Base-by-base conservation (phyloP, 2,329 filamentous ascomycete species). In the Diplodia intermedia region DNA sequence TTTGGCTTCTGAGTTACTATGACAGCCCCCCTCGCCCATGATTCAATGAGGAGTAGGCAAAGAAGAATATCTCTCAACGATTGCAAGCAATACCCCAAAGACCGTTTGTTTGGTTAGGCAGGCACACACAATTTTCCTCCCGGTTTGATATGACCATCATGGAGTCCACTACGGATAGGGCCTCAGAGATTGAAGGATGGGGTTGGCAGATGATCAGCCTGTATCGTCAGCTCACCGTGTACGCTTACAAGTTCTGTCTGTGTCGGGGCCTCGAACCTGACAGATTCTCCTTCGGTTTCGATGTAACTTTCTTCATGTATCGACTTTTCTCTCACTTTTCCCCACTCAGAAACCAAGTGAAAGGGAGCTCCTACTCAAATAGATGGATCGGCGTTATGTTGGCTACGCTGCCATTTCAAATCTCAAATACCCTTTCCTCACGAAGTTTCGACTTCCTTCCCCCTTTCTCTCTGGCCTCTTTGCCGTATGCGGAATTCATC, bases 31-130 rank as follows among this genome's bases (percentile, higher is more conserved):
- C 60, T 62, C 57, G 18, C 33, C 43, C 57, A 62, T 62, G 43
- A 52, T 52, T 23, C 29, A 60, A 62, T 23, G 57, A 50, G 40
- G 43, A 62, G 57, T 31, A 62, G 43, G 57, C 57, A 38, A 52
- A 62, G 43, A 62, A 62, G 57, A 52, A 36, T 62, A 62, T 62
- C 57, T 61, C 56, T 63, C 60, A 63, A 63, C 29, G 47, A 66
- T 66, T 38, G 63, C 63, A 55, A 38, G 50, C 63, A 55, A 66
- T 66, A 54, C 50, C 63, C 53, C 60, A 36, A 53, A 63, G 60
- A 63, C 60, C 47, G 60, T 47, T 63, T 63, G 43, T 63, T 63
- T 63, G 60, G 47, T 38, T 63, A 52, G 47, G 60, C 60, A 63
- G 57, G 40, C 57, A 61, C 40, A 33, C 56, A 62, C 43, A 23